Evolutionary conservation across 371 early-diverging fungal species (phyloP), one percentile per base, ranked within the genome.

Genomic region (Syncephalastrum monosporum): DNA sequence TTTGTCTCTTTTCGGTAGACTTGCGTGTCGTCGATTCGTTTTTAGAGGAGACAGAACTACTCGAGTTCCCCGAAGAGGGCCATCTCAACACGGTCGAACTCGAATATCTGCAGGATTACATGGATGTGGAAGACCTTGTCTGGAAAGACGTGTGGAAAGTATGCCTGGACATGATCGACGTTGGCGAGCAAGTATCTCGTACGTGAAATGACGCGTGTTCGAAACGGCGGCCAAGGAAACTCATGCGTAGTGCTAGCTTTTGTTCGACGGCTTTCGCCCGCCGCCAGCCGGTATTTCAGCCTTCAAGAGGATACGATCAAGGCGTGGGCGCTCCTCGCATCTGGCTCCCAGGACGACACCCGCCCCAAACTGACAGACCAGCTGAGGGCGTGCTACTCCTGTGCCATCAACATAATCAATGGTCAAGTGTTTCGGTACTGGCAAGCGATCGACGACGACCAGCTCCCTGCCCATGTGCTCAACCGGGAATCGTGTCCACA

Each of bases 341-440:
- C 38, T 10, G 6, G 38, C 38, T 33, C 38, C 10, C 38, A 33
- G 12, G 38, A 33, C 10, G 38, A 33, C 2, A 33, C 38, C 6
- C 38, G 38, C 6, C 38, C 69, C 69, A 13, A 46, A 16, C 8
- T 46, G 16, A 67, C 64, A 8, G 21, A 58, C 17, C 27, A 60
- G 48, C 15, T 67, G 24, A 48, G 44, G 21, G 64, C 70, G n/a
- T 70, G 70, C 24, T 63, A 63, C 41, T 45, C 67, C 10, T 70
- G 70, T 23, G 49, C 54, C 19, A 59, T 56, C 8, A 64, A 63
- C n/a, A 49, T 70, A 10, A 59, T 64, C 3, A 67, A 67, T 58
- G 70, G 70, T 3, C 67, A 67, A 21, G 58, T 67, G 13, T 70
- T 60, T 50, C 56, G 61, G 15, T 70, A 53, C 17, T 64, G 64